Evolutionary conservation across 768 basidiomycete species (phyloP), one percentile per base, ranked within the genome.

Genomic region (Tricholoma saponaceum): DNA sequence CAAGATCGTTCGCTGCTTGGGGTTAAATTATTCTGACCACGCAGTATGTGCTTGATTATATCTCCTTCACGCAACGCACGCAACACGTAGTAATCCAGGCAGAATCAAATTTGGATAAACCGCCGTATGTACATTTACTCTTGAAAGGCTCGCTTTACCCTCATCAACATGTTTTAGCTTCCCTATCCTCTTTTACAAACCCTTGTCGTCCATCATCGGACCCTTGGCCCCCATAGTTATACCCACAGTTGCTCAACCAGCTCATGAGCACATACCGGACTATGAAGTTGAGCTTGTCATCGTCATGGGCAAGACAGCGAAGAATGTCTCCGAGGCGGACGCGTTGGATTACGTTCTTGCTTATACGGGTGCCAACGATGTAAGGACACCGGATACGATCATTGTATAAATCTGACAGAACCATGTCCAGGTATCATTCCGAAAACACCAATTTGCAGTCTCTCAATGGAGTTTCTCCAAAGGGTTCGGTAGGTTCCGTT

Each of bases 391-490:
- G 18, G n/a, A 37, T 41, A 43, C 6, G 35, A 16, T 9, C 33
- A 26, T 28, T 14, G n/a, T 30, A n/a, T 9, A 50, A 10, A 30
- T 28, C 3, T 54, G 23, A 23, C 37, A 26, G n/a, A 43, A 25
- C 25, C 37, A 44, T 13, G 60, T 51, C 18, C 13, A 88, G 86
- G 80, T 90, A 2, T 92, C 91, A 4, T 92, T 93, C 81, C 83
- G 93, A 41, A 84, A 86, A 61, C 86, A 88, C 64, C 93, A 95
- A 68, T 74, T 89, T 72, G 83, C 83, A 3, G 85, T 87, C 9
- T 86, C 87, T 0, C 93, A 95, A 63, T 95, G 93, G 92, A 77
- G 82, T 28, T 94, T 92, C 71, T 92, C 90, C 25, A 95, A 95
- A 70, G 80, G 87, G 41, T 95, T 92, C 62, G 92, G 91, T 87